Percentiles rank a stretch among this genome's conserved stretches.
Conservation (phyloP, 306 rosid species). For the Malus fusca region DNA sequence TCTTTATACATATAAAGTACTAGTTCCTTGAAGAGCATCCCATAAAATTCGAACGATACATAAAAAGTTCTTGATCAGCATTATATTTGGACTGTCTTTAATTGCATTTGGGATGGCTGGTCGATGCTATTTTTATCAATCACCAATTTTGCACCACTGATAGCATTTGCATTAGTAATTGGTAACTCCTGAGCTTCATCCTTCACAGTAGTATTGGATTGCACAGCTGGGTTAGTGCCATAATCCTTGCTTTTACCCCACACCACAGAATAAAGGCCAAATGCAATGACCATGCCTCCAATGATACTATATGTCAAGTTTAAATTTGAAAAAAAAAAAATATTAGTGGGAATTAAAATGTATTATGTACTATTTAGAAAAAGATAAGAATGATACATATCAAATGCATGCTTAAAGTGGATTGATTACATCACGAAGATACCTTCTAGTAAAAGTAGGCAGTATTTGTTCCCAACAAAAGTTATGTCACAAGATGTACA, state of each 20-base stretch:
- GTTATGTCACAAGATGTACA: background rate
- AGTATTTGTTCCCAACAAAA: background rate
- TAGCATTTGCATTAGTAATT: background rate
- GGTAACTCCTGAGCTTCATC: conserved; percentile 10
- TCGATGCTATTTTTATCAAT: background rate
- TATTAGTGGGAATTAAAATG: background rate
- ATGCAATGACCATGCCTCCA: conserved; percentile 55
- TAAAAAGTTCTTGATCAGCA: background rate
- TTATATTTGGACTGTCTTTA: conserved; percentile 1
- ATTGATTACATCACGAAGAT: background rate
- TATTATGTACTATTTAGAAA: background rate
- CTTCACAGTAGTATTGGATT: conserved; percentile 15
- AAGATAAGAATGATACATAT: background rate
- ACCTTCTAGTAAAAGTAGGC: background rate
- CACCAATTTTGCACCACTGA: background rate
- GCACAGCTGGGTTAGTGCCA: conserved; percentile 3
- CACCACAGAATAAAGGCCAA: conserved; percentile 67
- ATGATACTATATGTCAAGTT: conserved; percentile 29
- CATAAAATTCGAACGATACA: too few relatives aligned
- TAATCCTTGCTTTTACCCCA: conserved; percentile 83
- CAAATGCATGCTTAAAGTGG: background rate
- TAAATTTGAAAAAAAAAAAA: background rate
- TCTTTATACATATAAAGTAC: background rate
- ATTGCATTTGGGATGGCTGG: background rate
- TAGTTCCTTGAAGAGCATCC: background rate